Conservation (phyloP, 129 eudicot genomes). For the Saposhnikovia divaricata region DNA sequence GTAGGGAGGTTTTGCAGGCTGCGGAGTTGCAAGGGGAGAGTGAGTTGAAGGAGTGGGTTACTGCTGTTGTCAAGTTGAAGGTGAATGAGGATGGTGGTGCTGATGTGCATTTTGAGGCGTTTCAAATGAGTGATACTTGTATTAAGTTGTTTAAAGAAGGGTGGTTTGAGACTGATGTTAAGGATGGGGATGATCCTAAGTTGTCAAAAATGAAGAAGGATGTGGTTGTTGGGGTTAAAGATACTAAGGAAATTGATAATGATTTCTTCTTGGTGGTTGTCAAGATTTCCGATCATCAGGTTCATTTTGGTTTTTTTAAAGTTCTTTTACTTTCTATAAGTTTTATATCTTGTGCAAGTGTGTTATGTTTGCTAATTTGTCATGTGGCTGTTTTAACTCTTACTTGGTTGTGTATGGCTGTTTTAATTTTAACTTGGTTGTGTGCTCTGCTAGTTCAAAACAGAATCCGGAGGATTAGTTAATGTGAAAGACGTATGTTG, state of each 20-base stretch:
- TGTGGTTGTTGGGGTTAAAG: slow-evolving; percentile 92
- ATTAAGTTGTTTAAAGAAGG: slow-evolving; percentile 73
- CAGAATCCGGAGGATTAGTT: background rate
- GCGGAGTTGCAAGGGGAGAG: slow-evolving; percentile 70
- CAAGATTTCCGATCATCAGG: slow-evolving; percentile 95
- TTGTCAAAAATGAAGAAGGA: slow-evolving; percentile 85
- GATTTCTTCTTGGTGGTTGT: slow-evolving; percentile 97
- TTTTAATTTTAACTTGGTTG: too few relatives aligned
- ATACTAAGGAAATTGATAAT: slow-evolving; percentile 76
- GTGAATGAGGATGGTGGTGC: slow-evolving; percentile 94
- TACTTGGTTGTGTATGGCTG: too few relatives aligned
- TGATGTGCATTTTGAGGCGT: slow-evolving; percentile 94
- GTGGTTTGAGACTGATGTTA: slow-evolving; percentile 68
- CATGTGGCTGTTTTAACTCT: too few relatives aligned
- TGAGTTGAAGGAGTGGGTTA: slow-evolving; percentile 94
- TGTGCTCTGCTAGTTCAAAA: background rate
- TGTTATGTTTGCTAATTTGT: background rate
- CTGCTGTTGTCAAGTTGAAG: slow-evolving; percentile 78
- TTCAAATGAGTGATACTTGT: slow-evolving; percentile 93
- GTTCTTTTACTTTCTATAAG: background rate
- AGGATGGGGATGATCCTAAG: slow-evolving; percentile 56
- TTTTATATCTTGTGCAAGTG: background rate
- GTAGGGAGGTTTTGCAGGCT: slow-evolving; percentile 74
- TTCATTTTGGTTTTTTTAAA: slow-evolving; percentile 1
- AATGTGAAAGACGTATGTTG: background rate